These are phyloP conservation scores for Aspergillus transmontanensis DNA, from an alignment of 2,329 filamentous ascomycete genomes.

Conservation along the genomic window DNA sequence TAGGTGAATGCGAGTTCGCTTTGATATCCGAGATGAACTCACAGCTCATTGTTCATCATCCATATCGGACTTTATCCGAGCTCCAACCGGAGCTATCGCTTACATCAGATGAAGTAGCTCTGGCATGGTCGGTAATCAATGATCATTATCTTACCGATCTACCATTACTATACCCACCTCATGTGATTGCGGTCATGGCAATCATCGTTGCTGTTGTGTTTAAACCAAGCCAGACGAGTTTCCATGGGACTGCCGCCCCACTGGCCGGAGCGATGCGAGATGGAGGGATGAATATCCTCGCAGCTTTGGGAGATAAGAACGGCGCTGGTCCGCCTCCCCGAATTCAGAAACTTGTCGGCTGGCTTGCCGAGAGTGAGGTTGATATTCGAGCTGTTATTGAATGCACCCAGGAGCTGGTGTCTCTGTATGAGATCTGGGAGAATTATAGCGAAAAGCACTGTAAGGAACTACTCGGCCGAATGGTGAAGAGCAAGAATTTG, in stretches of 20 bases:
- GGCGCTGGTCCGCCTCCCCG: slow-evolving; percentile 33
- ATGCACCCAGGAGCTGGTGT: slow-evolving; percentile 88
- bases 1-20: slow-evolving; percentile 92
- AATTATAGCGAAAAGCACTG: slow-evolving; percentile 65
- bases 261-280: slow-evolving; percentile 40
- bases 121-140: slow-evolving; percentile 84
- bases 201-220: slow-evolving; percentile 83
- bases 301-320: slow-evolving; percentile 36
- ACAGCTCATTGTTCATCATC: slow-evolving; percentile 86
- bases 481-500: slow-evolving; percentile 62
- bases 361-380: slow-evolving; percentile 83
- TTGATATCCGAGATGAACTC: slow-evolving; percentile 90
- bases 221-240: slow-evolving; percentile 59
- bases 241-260: slow-evolving; percentile 35
- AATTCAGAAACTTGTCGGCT: slow-evolving; percentile 71
- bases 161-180: slow-evolving; percentile 82
- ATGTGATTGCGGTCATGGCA: slow-evolving; percentile 82
- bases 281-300: slow-evolving; percentile 37
- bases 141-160: slow-evolving; percentile 92
- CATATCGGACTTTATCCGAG: slow-evolving; percentile 77
- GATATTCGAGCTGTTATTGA: slow-evolving; percentile 85
- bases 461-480: slow-evolving; percentile 64
- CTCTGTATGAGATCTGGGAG: slow-evolving; percentile 79
- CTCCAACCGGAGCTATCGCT: slow-evolving; percentile 71
- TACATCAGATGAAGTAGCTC: slow-evolving; percentile 73